These are phyloP conservation scores for Entomortierella lignicola DNA, from an alignment of 192 early-diverging fungal species.

Conservation along the genomic window DNA sequence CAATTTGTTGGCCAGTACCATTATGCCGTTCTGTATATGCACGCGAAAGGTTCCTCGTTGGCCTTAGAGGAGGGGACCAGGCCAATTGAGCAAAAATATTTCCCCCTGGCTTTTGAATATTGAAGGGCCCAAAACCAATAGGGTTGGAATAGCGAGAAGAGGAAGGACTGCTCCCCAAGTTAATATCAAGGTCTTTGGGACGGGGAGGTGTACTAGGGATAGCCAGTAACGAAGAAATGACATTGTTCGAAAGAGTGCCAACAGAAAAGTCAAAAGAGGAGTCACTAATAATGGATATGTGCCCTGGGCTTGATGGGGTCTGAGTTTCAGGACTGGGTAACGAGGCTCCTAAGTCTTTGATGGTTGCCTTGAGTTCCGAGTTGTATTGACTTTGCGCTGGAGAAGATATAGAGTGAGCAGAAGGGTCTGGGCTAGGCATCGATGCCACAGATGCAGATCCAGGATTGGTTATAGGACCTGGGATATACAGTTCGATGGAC, in stretches of 20 bases:
- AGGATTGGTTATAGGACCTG: neutral
- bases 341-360: no score
- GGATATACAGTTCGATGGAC: neutral
- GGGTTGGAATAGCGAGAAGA: neutral
- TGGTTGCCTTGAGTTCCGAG: no score
- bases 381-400: neutral
- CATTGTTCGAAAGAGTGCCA: neutral
- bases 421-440: neutral
- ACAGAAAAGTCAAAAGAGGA: neutral
- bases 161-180: neutral
- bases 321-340: no score
- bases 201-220: neutral
- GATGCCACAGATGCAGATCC: neutral
- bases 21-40: neutral
- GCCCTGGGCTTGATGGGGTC: no score
- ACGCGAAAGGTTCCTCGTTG: neutral
- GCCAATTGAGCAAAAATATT: slow-evolving; percentile 32
- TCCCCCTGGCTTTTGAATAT: neutral
- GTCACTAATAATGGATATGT: no score
- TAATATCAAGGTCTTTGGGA: neutral
- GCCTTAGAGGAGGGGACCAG: slow-evolving; percentile 22
- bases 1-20: neutral
- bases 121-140: neutral
- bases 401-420: neutral
- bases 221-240: neutral